Evolutionary conservation across 768 basidiomycete species (phyloP).

Genomic region (Mycena rosella): DNA sequence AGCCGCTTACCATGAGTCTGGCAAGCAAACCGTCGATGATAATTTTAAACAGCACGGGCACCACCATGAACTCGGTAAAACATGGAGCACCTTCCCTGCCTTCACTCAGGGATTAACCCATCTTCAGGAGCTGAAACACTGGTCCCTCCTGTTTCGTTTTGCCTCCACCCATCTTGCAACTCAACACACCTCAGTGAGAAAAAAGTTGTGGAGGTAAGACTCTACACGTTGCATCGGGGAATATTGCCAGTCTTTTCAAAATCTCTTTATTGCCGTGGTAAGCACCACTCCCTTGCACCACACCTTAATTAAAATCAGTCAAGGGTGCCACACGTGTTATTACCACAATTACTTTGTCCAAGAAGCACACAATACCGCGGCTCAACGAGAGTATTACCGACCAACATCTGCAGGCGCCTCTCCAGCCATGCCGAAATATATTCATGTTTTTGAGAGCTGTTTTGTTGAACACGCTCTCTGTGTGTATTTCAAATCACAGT

Average conservation of each 20-base stretch:
- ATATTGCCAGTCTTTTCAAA: constrained; percentile 20
- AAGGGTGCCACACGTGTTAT: constrained; percentile 10
- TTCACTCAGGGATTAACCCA: too few relatives aligned
- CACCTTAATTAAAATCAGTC: too few relatives aligned
- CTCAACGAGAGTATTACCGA: neutral
- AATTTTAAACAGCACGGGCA: too few relatives aligned
- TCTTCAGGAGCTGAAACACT: too few relatives aligned
- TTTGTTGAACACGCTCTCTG: neutral
- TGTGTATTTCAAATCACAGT: neutral
- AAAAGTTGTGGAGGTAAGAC: neutral
- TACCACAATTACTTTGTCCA: constrained; percentile 16
- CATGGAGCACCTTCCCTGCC: too few relatives aligned
- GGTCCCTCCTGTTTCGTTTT: too few relatives aligned
- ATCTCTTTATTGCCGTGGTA: constrained; percentile 15
- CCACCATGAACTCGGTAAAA: too few relatives aligned
- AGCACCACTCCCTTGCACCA: too few relatives aligned
- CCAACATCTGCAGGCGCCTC: too few relatives aligned
- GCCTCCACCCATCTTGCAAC: too few relatives aligned
- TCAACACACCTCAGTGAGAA: too few relatives aligned
- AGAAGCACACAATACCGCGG: neutral
- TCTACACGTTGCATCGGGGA: constrained; percentile 16
- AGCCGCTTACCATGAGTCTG: neutral
- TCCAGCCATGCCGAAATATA: neutral
- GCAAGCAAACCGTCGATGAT: too few relatives aligned
- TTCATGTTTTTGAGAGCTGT: neutral